phyloP scores from a whole-genome alignment of 345 rosid species.

The Lagerstroemia speciosa region DNA sequence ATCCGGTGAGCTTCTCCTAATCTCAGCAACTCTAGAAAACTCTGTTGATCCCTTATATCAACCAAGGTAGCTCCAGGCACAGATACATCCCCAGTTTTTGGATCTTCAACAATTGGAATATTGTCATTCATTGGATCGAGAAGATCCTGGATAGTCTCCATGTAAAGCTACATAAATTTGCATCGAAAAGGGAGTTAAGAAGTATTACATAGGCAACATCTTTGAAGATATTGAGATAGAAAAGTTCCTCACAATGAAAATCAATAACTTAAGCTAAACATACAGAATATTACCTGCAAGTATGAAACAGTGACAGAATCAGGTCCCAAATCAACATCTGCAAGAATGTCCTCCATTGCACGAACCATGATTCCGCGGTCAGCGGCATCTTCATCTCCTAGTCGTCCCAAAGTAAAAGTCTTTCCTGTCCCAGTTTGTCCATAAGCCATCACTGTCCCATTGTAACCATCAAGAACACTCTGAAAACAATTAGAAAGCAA shows the following conservation, averaged over 20 bases:
- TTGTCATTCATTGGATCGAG: constrained; percentile 85
- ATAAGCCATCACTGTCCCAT: constrained; percentile 97
- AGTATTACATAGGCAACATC: neutral
- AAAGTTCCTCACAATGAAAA: neutral
- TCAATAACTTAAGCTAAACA: neutral
- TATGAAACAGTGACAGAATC: constrained; percentile 81
- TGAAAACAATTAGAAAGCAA: constrained; percentile 16
- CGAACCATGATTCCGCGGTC: constrained; percentile 99
- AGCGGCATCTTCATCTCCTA: constrained; percentile 88
- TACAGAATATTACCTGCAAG: constrained; percentile 54
- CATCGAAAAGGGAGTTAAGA: neutral
- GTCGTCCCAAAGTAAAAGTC: constrained; percentile 83
- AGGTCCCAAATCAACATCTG: constrained; percentile 52
- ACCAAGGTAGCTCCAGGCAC: constrained; percentile 77
- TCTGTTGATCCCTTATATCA: constrained; percentile 70
- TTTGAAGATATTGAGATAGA: neutral
- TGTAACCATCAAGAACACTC: constrained; percentile 98
- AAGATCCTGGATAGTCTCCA: constrained; percentile 98
- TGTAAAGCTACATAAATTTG: constrained; percentile 58
- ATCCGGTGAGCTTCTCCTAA: constrained; percentile 86
- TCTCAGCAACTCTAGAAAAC: constrained; percentile 66
- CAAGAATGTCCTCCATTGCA: constrained; percentile 90
- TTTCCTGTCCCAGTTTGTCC: constrained; percentile 99
- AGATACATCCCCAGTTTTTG: constrained; percentile 94
- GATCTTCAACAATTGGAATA: constrained; percentile 90